Conservation (phyloP, 345 rosid genomes). For the Populus pruinosa region DNA sequence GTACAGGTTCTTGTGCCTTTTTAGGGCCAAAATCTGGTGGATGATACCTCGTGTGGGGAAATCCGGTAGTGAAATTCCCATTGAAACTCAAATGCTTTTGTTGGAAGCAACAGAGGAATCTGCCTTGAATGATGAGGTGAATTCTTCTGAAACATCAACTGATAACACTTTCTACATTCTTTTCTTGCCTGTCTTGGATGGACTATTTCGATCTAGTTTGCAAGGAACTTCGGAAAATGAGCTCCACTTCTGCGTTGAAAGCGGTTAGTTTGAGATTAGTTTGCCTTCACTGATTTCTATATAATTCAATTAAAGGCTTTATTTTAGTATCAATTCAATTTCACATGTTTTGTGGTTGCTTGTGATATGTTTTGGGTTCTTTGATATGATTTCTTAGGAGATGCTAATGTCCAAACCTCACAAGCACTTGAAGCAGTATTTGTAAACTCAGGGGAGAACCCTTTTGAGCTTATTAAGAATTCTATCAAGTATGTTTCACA, state of each 20-base stretch:
- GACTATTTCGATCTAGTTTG: conserved; percentile 48
- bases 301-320: not conserved
- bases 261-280: conserved; percentile 32
- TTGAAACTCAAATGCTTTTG: conserved; percentile 61
- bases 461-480: conserved; percentile 51
- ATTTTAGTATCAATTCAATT: not conserved
- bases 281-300: not conserved
- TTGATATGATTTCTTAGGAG: conserved; percentile 39
- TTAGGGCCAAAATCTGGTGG: conserved; percentile 64
- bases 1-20: conserved; percentile 48
- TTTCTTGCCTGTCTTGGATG: conserved; percentile 54
- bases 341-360: not conserved
- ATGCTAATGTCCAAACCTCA: conserved; percentile 38
- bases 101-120: conserved; percentile 46
- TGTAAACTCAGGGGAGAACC: conserved; percentile 52
- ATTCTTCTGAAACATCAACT: conserved; percentile 8
- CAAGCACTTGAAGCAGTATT: conserved; percentile 44
- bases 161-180: conserved; percentile 35
- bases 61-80: conserved; percentile 44
- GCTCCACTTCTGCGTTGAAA: conserved; percentile 59
- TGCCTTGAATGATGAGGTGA: conserved; percentile 16
- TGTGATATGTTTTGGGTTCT: not conserved
- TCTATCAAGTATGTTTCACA: conserved; percentile 42
- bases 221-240: conserved; percentile 52
- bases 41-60: conserved; percentile 59